Conservation (phyloP, 2,329 filamentous ascomycete genomes). For the Chaetomiaceae sp. region DNA sequence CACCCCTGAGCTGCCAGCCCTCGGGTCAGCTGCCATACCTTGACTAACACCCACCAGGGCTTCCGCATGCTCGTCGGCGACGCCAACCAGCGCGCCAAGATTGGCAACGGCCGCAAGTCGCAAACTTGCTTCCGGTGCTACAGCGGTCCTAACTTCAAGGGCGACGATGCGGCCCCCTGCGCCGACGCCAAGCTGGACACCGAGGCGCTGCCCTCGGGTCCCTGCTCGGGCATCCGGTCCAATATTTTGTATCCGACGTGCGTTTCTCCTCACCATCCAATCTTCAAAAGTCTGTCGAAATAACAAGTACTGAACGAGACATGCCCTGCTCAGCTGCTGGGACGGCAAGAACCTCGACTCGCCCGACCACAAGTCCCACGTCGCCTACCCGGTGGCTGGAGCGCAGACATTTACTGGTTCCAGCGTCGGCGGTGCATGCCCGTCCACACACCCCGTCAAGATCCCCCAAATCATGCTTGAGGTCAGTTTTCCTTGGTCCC, state of each 20-base stretch:
- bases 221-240: slow-evolving; percentile 41
- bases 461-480: slow-evolving; percentile 44
- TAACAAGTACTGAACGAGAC: too few relatives aligned
- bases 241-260: slow-evolving; percentile 44
- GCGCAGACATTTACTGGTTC: slow-evolving; percentile 37
- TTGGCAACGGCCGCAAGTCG: slow-evolving; percentile 27
- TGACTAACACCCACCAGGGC: slow-evolving; percentile 36
- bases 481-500: not conserved
- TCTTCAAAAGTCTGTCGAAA: too few relatives aligned
- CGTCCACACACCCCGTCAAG: slow-evolving; percentile 34
- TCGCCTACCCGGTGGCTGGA: slow-evolving; percentile 35
- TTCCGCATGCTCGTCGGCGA: slow-evolving; percentile 46
- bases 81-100: slow-evolving; percentile 30
- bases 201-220: slow-evolving; percentile 33
- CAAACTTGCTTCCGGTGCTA: slow-evolving; percentile 42
- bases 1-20: too few relatives aligned
- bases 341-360: slow-evolving; percentile 42
- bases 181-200: slow-evolving; percentile 32
- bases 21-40: too few relatives aligned
- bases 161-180: slow-evolving; percentile 39
- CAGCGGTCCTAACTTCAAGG: slow-evolving; percentile 39
- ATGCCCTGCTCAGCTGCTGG: slow-evolving; percentile 36
- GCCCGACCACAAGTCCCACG: slow-evolving; percentile 38
- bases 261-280: too few relatives aligned
- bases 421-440: slow-evolving; percentile 32